A percentile compares a stretch with the other conserved stretches of the same genome.
Evolutionary conservation across 352 stramenopile genomes (phyloP).

Genomic region (Halophytophthora polymorphica): DNA sequence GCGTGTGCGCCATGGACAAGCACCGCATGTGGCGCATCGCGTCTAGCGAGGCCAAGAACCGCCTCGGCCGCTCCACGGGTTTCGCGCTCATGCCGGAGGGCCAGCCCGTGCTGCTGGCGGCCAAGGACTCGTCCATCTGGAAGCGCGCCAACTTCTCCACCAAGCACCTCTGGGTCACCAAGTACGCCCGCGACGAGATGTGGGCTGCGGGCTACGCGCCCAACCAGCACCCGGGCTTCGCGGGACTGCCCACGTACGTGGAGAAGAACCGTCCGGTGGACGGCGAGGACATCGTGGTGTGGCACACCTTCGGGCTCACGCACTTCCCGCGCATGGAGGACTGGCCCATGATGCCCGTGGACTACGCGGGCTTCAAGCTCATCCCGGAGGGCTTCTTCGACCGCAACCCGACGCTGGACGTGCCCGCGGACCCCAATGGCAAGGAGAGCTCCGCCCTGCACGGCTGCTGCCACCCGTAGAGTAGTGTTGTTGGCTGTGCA

Average conservation of each 20-base stretch:
- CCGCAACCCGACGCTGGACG: slow-evolving; percentile 36
- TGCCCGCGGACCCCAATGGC: slow-evolving; percentile 21
- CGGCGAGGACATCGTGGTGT: slow-evolving; percentile 53
- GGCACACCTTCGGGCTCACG: slow-evolving; percentile 54
- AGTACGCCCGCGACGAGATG: slow-evolving; percentile 35
- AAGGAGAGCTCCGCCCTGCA: slow-evolving; percentile 8
- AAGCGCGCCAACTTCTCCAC: slow-evolving; percentile 43
- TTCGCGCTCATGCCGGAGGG: slow-evolving; percentile 49
- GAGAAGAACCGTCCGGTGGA: slow-evolving; percentile 36
- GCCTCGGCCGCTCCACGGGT: slow-evolving; percentile 35
- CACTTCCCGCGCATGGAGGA: slow-evolving; percentile 55
- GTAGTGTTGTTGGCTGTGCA: too few relatives aligned
- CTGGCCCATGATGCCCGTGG: slow-evolving; percentile 60
- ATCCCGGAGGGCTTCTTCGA: slow-evolving; percentile 52
- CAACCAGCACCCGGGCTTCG: slow-evolving; percentile 32
- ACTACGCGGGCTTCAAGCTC: slow-evolving; percentile 54
- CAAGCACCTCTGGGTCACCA: slow-evolving; percentile 59
- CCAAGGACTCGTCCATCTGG: slow-evolving; percentile 32
- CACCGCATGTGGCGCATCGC: slow-evolving; percentile 48
- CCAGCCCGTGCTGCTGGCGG: slow-evolving; percentile 34
- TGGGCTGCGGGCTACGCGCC: slow-evolving; percentile 55
- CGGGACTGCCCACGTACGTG: slow-evolving; percentile 42
- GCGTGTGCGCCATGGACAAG: slow-evolving; percentile 30
- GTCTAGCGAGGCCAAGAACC: slow-evolving; percentile 41
- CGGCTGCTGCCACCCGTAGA: too few relatives aligned